These are phyloP conservation scores for Striga asiatica DNA, from an alignment of 257 asterid species.

Conservation along the genomic window DNA sequence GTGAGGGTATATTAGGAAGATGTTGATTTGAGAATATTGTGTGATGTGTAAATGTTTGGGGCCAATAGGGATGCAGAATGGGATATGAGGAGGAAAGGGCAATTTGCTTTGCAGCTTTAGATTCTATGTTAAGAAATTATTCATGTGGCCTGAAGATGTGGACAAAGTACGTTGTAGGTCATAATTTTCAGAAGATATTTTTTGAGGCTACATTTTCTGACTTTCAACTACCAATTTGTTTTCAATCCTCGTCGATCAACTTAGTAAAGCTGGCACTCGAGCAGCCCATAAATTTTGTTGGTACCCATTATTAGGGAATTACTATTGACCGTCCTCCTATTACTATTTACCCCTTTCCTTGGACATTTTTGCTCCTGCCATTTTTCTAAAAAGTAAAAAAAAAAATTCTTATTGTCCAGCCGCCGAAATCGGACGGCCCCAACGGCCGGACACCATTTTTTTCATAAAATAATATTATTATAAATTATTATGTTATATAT, in stretches of 20 bases:
- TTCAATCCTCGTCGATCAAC: background rate
- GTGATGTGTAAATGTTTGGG: slow-evolving; percentile 15
- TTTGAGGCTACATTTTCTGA: background rate
- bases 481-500: too few species aligned
- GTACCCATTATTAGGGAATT: too few species aligned
- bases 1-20: slow-evolving; percentile 33
- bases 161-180: background rate
- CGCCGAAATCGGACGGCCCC: too few species aligned
- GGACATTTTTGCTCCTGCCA: too few species aligned
- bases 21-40: slow-evolving; percentile 23
- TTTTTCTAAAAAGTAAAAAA: too few species aligned
- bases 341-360: too few species aligned
- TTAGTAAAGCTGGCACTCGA: too few species aligned
- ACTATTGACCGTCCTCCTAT: too few species aligned
- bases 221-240: slow-evolving; percentile 11
- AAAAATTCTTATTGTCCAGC: too few species aligned
- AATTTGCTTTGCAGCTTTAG: background rate
- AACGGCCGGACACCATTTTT: too few species aligned
- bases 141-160: background rate
- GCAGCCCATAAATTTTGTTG: too few species aligned
- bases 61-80: slow-evolving; percentile 2
- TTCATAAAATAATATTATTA: too few species aligned
- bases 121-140: background rate
- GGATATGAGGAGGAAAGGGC: slow-evolving; percentile 6
- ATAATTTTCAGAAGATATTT: slow-evolving; percentile 20